Conservation (phyloP, 805 yeast genomes). For the Saturnispora zaruensis region DNA sequence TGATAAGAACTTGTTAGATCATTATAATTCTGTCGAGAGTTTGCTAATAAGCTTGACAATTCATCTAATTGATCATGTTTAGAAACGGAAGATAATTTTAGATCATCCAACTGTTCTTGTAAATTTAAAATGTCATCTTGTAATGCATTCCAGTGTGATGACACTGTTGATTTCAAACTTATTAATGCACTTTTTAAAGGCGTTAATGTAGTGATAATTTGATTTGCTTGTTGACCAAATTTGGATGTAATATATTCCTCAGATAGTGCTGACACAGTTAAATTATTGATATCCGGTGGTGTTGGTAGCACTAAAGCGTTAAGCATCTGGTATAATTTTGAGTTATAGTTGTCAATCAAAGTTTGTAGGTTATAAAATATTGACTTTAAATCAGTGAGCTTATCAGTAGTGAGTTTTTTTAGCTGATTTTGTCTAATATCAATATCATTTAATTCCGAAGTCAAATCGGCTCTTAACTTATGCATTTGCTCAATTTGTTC, state of each 20-base stretch:
- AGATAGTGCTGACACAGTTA: constrained; percentile 20
- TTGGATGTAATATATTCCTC: constrained; percentile 32
- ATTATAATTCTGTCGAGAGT: constrained; percentile 12
- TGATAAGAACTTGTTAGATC: constrained; percentile 16
- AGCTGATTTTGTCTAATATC: constrained; percentile 36
- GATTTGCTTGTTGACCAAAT: constrained; percentile 39
- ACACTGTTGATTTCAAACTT: constrained; percentile 30
- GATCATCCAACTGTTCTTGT: constrained; percentile 51
- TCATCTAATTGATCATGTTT: constrained; percentile 49
- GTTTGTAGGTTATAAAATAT: constrained; percentile 44
- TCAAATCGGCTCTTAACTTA: constrained; percentile 50
- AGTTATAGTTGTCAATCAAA: constrained; percentile 49
- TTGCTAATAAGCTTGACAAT: constrained; percentile 42
- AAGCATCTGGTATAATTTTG: constrained; percentile 41
- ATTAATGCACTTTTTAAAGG: constrained; percentile 25
- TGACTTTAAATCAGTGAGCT: constrained; percentile 41
- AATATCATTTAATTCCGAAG: constrained; percentile 41
- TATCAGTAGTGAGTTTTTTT: constrained; percentile 37
- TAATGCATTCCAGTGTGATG: constrained; percentile 16
- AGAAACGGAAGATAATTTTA: constrained; percentile 47
- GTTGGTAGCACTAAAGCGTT: constrained; percentile 16
- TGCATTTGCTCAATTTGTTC: constrained; percentile 56
- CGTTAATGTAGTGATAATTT: constrained; percentile 29
- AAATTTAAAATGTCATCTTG: constrained; percentile 51
- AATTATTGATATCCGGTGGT: constrained; percentile 16